These are phyloP conservation scores for Arachis monticola DNA, from an alignment of 331 rosid species.

Conservation along the genomic window DNA sequence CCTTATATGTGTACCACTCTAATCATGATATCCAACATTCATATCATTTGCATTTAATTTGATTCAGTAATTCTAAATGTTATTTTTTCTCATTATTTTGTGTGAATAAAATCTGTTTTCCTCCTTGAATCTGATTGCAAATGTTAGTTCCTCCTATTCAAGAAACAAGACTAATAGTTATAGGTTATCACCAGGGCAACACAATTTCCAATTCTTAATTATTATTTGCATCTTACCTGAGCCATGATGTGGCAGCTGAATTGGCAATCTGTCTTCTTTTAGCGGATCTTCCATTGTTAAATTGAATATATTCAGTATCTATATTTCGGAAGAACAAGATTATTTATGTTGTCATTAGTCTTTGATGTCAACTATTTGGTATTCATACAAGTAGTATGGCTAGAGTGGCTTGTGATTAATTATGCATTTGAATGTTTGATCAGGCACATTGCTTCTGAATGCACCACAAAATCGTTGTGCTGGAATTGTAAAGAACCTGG, in stretches of 20 bases:
- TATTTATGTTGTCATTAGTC: not conserved
- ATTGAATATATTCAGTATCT: constrained; percentile 4
- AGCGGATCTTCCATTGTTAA: no score
- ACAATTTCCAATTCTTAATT: not conserved
- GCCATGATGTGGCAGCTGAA: not conserved
- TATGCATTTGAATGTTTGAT: constrained; percentile 23
- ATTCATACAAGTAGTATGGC: constrained; percentile 9
- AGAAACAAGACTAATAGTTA: not conserved
- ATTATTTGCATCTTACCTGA: not conserved
- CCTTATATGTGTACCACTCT: no score
- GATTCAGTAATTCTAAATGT: not conserved
- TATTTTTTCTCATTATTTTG: not conserved
- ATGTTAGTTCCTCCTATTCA: constrained; percentile 11
- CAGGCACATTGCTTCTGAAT: constrained; percentile 98
- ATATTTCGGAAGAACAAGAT: not conserved
- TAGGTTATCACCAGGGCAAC: not conserved
- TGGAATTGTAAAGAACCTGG: constrained; percentile 99
- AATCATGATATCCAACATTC: not conserved
- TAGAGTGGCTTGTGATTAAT: not conserved
- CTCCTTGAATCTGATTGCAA: not conserved
- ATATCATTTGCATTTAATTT: not conserved
- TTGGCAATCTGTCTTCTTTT: constrained; percentile 6
- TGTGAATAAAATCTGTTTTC: not conserved
- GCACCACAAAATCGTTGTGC: constrained; percentile 89
- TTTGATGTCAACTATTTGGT: constrained; percentile 5